phyloP scores from a whole-genome alignment of 2,329 filamentous ascomycete genomes.

The Phialophora macrospora region DNA sequence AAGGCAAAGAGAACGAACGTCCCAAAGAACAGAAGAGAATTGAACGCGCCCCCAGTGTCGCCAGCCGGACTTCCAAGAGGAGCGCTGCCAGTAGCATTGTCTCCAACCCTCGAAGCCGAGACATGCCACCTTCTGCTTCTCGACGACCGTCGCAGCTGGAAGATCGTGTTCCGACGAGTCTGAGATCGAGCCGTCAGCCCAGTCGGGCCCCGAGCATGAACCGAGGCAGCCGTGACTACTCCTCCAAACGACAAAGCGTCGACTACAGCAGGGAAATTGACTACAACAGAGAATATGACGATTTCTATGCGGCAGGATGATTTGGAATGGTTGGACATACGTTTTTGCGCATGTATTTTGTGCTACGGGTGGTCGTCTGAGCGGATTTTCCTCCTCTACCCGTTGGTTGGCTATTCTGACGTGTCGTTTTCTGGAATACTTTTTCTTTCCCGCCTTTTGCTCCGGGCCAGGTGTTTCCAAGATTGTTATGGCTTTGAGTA shows the following conservation, averaged over 20 bases:
- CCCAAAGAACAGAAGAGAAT: constrained; percentile 32
- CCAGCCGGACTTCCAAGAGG: constrained; percentile 29
- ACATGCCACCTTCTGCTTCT: constrained; percentile 16
- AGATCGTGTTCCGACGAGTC: constrained; percentile 21
- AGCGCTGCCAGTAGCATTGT: constrained; percentile 30
- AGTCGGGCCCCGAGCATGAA: constrained; percentile 32
- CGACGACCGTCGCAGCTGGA: constrained; percentile 31
- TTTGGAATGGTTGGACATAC: constrained; percentile 13
- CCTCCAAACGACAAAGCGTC: constrained; percentile 27
- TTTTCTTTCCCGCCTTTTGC: background rate
- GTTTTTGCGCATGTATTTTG: constrained; percentile 16
- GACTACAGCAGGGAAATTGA: constrained; percentile 23
- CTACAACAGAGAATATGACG: constrained; percentile 19
- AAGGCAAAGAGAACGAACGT: constrained; percentile 25
- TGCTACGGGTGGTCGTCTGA: constrained; percentile 4
- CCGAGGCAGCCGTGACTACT: constrained; percentile 22
- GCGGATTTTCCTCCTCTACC: constrained; percentile 2
- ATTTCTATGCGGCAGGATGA: constrained; percentile 14
- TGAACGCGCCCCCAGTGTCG: constrained; percentile 32
- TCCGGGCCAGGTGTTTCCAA: background rate
- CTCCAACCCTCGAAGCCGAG: constrained; percentile 23
- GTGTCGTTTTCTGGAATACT: constrained; percentile 22
- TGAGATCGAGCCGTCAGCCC: constrained; percentile 28
- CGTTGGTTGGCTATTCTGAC: constrained; percentile 19
- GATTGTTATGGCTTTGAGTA: constrained; percentile 3